Evolutionary conservation across 495 filamentous ascomycete species (phyloP).

Genomic region (Collariella sp.): DNA sequence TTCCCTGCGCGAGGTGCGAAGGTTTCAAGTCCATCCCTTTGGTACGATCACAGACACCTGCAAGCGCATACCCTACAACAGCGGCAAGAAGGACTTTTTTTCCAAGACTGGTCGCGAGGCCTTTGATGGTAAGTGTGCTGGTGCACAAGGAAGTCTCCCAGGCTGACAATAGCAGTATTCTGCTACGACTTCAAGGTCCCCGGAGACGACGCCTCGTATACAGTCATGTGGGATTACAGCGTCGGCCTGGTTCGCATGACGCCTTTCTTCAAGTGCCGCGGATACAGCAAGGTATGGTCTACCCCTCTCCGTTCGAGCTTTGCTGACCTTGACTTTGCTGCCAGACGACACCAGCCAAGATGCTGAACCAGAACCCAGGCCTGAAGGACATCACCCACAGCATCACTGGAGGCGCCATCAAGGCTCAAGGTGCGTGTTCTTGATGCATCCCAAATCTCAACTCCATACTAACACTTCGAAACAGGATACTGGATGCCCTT

Average conservation of each 20-base stretch:
- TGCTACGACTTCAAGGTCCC: slow-evolving; percentile 79
- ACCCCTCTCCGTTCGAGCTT: not conserved
- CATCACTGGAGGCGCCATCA: slow-evolving; percentile 86
- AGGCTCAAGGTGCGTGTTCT: slow-evolving; percentile 65
- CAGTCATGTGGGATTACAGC: slow-evolving; percentile 94
- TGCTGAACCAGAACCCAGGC: slow-evolving; percentile 68
- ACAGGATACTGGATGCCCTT: slow-evolving; percentile 97
- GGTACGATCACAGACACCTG: slow-evolving; percentile 59
- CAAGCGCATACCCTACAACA: slow-evolving; percentile 84
- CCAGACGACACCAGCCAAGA: slow-evolving; percentile 77
- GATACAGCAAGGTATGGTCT: slow-evolving; percentile 67
- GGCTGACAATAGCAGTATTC: slow-evolving; percentile 53
- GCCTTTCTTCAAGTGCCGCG: slow-evolving; percentile 84
- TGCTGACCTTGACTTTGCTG: slow-evolving; percentile 1
- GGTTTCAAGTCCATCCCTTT: slow-evolving; percentile 57
- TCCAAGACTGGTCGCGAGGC: slow-evolving; percentile 76
- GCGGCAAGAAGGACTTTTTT: slow-evolving; percentile 80
- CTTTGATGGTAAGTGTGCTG: slow-evolving; percentile 62
- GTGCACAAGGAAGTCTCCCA: not conserved
- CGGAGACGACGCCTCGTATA: slow-evolving; percentile 56
- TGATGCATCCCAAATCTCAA: not conserved
- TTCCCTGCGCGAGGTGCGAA: slow-evolving; percentile 46
- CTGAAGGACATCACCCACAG: slow-evolving; percentile 80
- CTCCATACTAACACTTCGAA: not conserved
- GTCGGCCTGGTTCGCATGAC: slow-evolving; percentile 92